Conservation (phyloP, 2,329 filamentous ascomycete genomes). For the Ceratocystis diversiconidia region DNA sequence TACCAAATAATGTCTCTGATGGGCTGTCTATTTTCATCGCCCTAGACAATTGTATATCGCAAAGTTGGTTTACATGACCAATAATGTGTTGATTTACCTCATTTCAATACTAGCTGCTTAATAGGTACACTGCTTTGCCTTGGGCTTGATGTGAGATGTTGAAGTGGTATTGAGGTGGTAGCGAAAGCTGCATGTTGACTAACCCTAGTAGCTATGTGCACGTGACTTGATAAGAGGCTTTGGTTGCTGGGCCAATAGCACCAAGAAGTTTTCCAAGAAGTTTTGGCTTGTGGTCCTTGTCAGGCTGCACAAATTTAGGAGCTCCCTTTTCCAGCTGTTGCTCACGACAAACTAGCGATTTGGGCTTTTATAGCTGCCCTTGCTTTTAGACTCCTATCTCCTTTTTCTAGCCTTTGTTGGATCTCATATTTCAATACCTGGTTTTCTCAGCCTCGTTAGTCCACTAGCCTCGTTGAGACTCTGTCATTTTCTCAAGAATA, state of each 20-base stretch:
- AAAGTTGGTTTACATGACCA: neutral
- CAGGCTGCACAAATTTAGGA: neutral
- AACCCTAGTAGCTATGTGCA: neutral
- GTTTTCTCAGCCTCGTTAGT: too few relatives aligned
- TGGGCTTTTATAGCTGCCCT: neutral
- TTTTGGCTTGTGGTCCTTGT: neutral
- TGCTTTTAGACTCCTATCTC: neutral
- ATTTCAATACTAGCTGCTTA: neutral
- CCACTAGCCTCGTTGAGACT: too few relatives aligned
- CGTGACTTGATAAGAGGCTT: neutral
- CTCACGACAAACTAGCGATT: neutral
- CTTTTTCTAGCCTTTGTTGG: too few relatives aligned
- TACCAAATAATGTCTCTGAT: slow-evolving; percentile 5
- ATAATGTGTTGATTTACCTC: too few relatives aligned
- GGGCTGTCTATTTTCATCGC: neutral
- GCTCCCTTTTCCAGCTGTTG: neutral
- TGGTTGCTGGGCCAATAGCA: slow-evolving; percentile 14
- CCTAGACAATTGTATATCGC: neutral
- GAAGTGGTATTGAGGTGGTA: too few relatives aligned
- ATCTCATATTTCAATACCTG: too few relatives aligned
- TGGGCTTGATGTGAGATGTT: too few relatives aligned
- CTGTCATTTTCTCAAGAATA: too few relatives aligned
- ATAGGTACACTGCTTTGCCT: neutral
- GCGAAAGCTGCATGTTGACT: neutral
- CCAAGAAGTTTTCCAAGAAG: slow-evolving; percentile 2